These are phyloP conservation scores for Arabidopsis arenosa DNA, from an alignment of 345 rosid species.

Conservation along the genomic window DNA sequence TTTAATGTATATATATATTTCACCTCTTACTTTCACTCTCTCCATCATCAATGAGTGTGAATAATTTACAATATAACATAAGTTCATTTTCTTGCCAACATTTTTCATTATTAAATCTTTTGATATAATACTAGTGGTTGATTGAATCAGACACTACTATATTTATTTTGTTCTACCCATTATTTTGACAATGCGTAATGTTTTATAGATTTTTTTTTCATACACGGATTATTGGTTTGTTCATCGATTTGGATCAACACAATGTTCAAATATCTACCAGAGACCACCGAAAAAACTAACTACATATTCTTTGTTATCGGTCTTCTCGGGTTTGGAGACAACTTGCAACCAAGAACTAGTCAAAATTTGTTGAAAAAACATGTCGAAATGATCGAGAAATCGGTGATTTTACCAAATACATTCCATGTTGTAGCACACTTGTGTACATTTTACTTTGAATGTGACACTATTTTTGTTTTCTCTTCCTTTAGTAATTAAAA, in stretches of 20 bases:
- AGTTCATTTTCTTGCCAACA: too few relatives aligned
- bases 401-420: slow-evolving; percentile 55
- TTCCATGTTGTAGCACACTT: slow-evolving; percentile 80
- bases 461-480: too few relatives aligned
- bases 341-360: slow-evolving; percentile 73
- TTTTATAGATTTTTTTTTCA: slow-evolving; percentile 41
- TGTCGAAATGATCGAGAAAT: slow-evolving; percentile 63
- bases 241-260: slow-evolving; percentile 72
- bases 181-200: too few relatives aligned
- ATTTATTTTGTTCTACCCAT: too few relatives aligned
- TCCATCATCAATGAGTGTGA: background rate
- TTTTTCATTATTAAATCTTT: too few relatives aligned
- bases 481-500: too few relatives aligned
- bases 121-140: too few relatives aligned
- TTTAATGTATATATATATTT: slow-evolving; percentile 23
- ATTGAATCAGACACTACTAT: too few relatives aligned
- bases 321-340: slow-evolving; percentile 76
- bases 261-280: slow-evolving; percentile 58
- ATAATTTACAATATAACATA: too few relatives aligned
- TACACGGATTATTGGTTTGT: slow-evolving; percentile 74
- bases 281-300: slow-evolving; percentile 31
- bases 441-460: too few relatives aligned
- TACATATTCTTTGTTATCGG: slow-evolving; percentile 65
- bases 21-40: slow-evolving; percentile 27
- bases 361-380: slow-evolving; percentile 63